Conservation (phyloP, 495 filamentous ascomycete species). For the Penicillium simplicissimum region DNA sequence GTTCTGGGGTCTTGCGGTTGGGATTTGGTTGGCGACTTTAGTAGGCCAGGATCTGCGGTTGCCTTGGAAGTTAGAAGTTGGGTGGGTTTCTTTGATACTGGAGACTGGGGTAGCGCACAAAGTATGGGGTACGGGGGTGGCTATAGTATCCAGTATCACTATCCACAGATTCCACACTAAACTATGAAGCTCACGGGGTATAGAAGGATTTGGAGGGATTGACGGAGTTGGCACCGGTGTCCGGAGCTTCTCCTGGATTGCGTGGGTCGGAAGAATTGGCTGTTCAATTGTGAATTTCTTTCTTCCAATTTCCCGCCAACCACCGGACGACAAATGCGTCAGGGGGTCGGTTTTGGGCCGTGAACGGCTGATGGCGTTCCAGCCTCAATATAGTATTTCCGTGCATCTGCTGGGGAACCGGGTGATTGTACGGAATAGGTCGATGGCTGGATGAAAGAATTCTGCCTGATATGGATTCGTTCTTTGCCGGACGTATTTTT, state of each 20-base stretch:
- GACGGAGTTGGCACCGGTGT: background rate
- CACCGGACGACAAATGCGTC: background rate
- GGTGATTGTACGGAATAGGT: background rate
- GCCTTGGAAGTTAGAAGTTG: no score
- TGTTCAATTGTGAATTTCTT: background rate
- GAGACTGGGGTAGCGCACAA: background rate
- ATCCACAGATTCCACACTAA: background rate
- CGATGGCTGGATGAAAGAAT: background rate
- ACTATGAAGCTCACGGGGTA: background rate
- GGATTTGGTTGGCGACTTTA: background rate
- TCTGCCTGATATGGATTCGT: background rate
- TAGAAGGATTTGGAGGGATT: background rate
- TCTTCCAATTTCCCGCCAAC: slow-evolving; percentile 4
- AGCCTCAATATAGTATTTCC: slow-evolving; percentile 2
- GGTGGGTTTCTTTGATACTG: background rate
- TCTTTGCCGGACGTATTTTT: background rate
- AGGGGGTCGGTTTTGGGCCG: background rate
- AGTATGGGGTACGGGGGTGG: background rate
- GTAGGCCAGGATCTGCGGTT: background rate
- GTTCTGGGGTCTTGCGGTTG: background rate
- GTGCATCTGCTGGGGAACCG: background rate
- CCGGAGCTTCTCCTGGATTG: background rate
- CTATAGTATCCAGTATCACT: no score
- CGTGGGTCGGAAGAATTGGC: background rate
- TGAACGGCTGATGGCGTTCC: slow-evolving; percentile 5